These are phyloP conservation scores for Penicillium pulvis DNA, from an alignment of 495 filamentous ascomycete species.

Conservation along the genomic window DNA sequence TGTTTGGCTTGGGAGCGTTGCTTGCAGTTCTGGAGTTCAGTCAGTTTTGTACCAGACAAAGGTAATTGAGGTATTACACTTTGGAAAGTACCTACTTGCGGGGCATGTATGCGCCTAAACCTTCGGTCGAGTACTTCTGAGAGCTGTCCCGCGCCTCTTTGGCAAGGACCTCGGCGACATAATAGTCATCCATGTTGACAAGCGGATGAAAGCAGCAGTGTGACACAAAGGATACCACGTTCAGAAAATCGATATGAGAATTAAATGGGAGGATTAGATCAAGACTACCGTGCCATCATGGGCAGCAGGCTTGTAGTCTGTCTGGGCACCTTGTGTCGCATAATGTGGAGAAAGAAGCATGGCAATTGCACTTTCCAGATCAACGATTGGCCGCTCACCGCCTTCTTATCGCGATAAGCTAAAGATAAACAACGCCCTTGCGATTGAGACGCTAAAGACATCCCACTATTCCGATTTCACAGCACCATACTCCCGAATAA, in stretches of 20 bases:
- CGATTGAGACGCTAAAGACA: background rate
- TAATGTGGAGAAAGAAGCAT: background rate
- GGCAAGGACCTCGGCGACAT: slow-evolving; percentile 71
- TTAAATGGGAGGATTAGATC: background rate
- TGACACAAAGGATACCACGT: background rate
- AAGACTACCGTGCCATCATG: background rate
- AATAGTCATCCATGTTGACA: slow-evolving; percentile 64
- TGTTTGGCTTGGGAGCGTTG: slow-evolving; percentile 86
- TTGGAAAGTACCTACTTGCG: slow-evolving; percentile 56
- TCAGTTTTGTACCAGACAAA: slow-evolving; percentile 4
- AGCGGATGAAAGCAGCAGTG: slow-evolving; percentile 20
- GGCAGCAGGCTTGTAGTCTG: background rate
- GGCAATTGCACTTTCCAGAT: background rate
- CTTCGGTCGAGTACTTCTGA: slow-evolving; percentile 71
- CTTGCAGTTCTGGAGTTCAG: slow-evolving; percentile 38
- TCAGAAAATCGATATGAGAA: background rate
- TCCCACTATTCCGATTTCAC: background rate
- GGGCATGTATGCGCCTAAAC: slow-evolving; percentile 69
- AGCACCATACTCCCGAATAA: background rate
- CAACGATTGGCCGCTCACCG: background rate
- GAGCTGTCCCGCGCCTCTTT: slow-evolving; percentile 71
- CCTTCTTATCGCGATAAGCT: slow-evolving; percentile 7
- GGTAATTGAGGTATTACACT: background rate
- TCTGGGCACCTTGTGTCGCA: background rate
- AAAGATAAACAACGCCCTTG: background rate